These are phyloP conservation scores for Cladosporium austrohemisphaericum DNA, from an alignment of 2,329 filamentous ascomycete genomes.

Conservation along the genomic window DNA sequence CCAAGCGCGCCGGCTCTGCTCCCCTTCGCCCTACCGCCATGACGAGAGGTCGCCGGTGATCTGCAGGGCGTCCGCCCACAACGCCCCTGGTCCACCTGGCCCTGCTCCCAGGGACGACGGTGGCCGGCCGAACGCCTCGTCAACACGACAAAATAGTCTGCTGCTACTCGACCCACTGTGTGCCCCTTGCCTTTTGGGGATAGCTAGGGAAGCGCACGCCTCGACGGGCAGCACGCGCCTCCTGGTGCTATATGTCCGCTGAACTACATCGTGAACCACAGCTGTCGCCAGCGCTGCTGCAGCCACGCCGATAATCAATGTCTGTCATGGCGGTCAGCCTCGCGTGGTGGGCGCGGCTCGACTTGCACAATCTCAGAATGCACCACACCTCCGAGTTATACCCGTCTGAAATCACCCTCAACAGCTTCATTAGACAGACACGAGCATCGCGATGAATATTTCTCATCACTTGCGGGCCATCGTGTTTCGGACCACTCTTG, in stretches of 20 bases:
- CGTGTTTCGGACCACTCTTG: neutral
- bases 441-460: no score
- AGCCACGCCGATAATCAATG: conserved; percentile 5
- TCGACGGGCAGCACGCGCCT: no score
- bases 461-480: no score
- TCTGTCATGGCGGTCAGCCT: neutral
- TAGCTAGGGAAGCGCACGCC: neutral
- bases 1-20: neutral
- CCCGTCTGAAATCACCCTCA: neutral
- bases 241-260: conserved; percentile 11
- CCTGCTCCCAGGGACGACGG: neutral
- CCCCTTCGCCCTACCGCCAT: conserved; percentile 13
- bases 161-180: neutral
- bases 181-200: conserved; percentile 1
- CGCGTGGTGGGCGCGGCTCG: neutral
- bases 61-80: conserved; percentile 9
- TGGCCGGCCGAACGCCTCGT: conserved; percentile 2
- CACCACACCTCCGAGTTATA: neutral
- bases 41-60: conserved; percentile 8
- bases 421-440: no score
- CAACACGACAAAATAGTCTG: no score
- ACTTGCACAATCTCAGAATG: neutral
- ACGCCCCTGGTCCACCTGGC: conserved; percentile 6
- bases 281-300: neutral
- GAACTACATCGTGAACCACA: neutral